These are phyloP conservation scores for Diospyros lotus DNA, from an alignment of 148 eudicot species.

Conservation along the genomic window DNA sequence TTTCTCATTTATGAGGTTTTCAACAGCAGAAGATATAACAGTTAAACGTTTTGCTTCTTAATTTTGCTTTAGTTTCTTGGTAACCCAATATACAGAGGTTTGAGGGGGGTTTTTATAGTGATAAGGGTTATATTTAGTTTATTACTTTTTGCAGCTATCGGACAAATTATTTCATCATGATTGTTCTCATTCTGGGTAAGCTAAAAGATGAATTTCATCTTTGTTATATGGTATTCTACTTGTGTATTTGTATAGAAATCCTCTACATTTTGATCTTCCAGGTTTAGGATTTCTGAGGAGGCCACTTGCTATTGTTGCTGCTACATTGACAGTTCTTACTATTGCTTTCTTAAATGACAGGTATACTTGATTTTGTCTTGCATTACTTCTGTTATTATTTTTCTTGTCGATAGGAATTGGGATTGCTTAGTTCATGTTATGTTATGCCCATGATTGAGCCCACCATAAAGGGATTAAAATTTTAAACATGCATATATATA, in stretches of 20 bases:
- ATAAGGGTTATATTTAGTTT: background rate
- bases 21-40: background rate
- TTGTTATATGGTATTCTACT: conserved; percentile 1
- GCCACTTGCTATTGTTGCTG: conserved; percentile 90
- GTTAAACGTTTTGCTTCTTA: background rate
- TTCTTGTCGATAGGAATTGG: too few species aligned
- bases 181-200: conserved; percentile 82
- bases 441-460: too few species aligned
- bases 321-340: conserved; percentile 67
- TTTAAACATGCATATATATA: too few species aligned
- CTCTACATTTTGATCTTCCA: conserved; percentile 26
- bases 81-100: background rate
- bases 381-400: too few species aligned
- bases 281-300: conserved; percentile 83
- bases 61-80: conserved; percentile 3
- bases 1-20: background rate
- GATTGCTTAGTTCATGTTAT: too few species aligned
- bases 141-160: conserved; percentile 65
- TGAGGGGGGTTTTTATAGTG: background rate
- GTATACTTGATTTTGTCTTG: conserved; percentile 27
- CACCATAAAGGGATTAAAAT: too few species aligned
- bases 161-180: conserved; percentile 89
- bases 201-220: conserved; percentile 3
- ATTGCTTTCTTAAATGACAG: conserved; percentile 93
- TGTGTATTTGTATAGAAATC: background rate